Conservation (phyloP, 176 grass and related monocot species). For the Hordeum marinum region DNA sequence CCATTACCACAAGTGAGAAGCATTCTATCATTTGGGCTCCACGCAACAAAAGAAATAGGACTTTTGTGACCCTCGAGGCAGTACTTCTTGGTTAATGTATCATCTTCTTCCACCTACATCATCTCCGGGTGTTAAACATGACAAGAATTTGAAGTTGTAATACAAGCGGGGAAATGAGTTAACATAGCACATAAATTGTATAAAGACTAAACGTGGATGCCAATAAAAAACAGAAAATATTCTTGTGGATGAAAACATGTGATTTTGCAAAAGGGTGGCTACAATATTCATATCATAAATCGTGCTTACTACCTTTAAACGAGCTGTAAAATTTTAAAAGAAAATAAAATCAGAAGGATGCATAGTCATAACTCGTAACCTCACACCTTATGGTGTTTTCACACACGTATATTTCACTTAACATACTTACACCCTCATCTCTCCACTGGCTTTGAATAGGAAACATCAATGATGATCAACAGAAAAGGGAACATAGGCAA, state of each 20-base stretch:
- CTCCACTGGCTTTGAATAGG: not conserved
- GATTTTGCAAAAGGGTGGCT: not conserved
- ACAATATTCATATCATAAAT: slow-evolving; percentile 6
- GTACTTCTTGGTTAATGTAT: slow-evolving; percentile 58
- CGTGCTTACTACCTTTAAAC: not conserved
- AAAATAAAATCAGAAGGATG: not conserved
- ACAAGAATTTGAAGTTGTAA: slow-evolving; percentile 11
- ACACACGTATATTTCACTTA: not conserved
- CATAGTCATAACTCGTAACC: not conserved
- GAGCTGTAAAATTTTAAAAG: not conserved
- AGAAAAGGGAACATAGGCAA: not conserved
- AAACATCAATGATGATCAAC: not conserved
- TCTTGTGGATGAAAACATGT: not conserved
- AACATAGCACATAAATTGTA: not conserved
- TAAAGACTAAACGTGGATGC: not conserved
- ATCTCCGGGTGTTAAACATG: slow-evolving; percentile 12
- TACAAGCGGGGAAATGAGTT: not conserved
- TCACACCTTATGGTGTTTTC: not conserved
- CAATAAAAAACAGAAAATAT: not conserved
- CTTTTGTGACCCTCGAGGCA: slow-evolving; percentile 59
- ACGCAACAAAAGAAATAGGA: slow-evolving; percentile 75
- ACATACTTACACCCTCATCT: not conserved
- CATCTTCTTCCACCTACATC: slow-evolving; percentile 79
- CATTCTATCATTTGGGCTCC: slow-evolving; percentile 89
- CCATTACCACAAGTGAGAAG: slow-evolving; percentile 70